A percentile compares a stretch with the other conserved stretches of the same genome.
Evolutionary conservation across 2,329 filamentous ascomycete genomes (phyloP).

Genomic region (Botrytis medusae): DNA sequence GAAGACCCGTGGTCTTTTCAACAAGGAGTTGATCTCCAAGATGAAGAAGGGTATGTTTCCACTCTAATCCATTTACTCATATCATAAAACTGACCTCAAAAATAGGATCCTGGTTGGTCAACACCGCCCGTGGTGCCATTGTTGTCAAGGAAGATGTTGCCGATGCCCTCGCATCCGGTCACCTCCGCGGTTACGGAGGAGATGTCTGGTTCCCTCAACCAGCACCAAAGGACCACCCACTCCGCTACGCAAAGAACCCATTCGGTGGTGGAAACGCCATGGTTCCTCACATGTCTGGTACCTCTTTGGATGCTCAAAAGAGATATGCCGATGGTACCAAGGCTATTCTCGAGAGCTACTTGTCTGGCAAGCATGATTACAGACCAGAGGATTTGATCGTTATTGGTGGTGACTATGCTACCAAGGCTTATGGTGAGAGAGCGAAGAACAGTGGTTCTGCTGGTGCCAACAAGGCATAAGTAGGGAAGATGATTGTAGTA

Average conservation of each 20-base stretch:
- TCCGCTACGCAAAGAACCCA: conserved; percentile 90
- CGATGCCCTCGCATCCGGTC: conserved; percentile 84
- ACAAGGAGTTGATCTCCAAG: conserved; percentile 97
- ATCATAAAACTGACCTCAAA: not conserved
- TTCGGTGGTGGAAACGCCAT: conserved; percentile 98
- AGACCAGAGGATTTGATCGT: conserved; percentile 88
- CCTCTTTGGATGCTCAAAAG: conserved; percentile 96
- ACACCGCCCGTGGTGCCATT: conserved; percentile 97
- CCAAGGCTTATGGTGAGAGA: conserved; percentile 57
- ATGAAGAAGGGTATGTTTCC: conserved; percentile 95
- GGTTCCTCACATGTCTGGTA: conserved; percentile 98
- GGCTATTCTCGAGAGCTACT: conserved; percentile 88
- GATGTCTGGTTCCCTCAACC: conserved; percentile 95
- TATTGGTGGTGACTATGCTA: conserved; percentile 85
- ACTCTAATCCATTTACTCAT: conserved; percentile 50
- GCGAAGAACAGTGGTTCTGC: conserved; percentile 28
- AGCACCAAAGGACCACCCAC: conserved; percentile 86
- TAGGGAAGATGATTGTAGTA: not conserved
- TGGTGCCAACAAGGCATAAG: conserved; percentile 19
- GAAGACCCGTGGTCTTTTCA: conserved; percentile 94
- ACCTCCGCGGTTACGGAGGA: conserved; percentile 85
- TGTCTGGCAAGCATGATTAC: conserved; percentile 86
- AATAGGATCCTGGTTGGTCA: conserved; percentile 87
- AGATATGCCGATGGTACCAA: conserved; percentile 87
- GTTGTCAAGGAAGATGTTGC: conserved; percentile 99